Base-by-base conservation (phyloP, 257 asterid genomes). In the Solanum okadae region DNA sequence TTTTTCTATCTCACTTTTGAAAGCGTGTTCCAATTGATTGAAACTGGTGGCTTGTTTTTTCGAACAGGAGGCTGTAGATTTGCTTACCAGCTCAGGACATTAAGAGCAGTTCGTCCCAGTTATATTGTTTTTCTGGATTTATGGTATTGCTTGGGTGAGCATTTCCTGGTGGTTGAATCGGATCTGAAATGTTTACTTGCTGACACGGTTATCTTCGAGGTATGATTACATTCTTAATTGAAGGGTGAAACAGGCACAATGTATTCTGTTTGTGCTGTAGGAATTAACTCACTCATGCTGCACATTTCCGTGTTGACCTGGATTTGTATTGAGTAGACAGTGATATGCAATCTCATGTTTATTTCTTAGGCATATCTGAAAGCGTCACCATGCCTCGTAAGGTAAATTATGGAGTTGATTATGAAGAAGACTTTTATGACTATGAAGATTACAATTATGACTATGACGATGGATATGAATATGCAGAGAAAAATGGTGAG, bases 331-430 rank as follows among this genome's bases (percentile, higher is more conserved):
- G 27, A 40, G 61, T 25, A n/a, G 63, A 78, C n/a, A 78, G 23
- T 78, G 63, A 78, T 78, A 42, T 40, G 63, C 84, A 78, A 14
- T 59, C n/a, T n/a, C 35, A 44, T 25, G 15, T 78, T 78, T 8
- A 42, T 78, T 42, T 78, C 15, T 25, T 78, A 25, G 85, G 65
- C 25, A 42, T 42, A 78, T 20, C 87, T 91, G 95, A 89, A 88
- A 91, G 89, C 22, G 86, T 85, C 40, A 86, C 86, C 88, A 95
- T 96, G 99, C 98, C 98, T 89, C 98, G 97, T 61, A 96, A 96
- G 91, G 92, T 89, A 84, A 71, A 83, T 44, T 90, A 86, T 49
- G 93, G 95, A 83, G 76, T 90, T 86, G 91, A 90, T 90, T 91
- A 91, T 78, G 95, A 93, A 61, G 93, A 93, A 52, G 91, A 87